phyloP scores from a whole-genome alignment of 2,329 filamentous ascomycete genomes.

The Xylaria sp. region DNA sequence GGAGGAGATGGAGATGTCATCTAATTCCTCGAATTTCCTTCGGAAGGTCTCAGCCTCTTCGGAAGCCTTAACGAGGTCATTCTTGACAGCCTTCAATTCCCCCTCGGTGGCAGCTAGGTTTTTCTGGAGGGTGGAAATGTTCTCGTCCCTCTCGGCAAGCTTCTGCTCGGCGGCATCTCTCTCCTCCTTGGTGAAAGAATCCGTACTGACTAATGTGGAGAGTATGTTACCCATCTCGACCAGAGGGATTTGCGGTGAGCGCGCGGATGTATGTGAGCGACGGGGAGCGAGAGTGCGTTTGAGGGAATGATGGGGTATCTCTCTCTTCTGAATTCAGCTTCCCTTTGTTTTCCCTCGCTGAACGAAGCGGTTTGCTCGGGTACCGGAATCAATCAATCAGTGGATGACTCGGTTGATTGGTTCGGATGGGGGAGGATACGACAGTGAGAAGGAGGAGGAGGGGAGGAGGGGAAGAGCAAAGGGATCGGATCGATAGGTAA shows the following conservation, averaged over 20 bases:
- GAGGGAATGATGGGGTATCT: not conserved
- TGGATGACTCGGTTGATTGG: slow-evolving; percentile 12
- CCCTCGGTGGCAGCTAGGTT: slow-evolving; percentile 37
- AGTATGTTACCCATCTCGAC: slow-evolving; percentile 43
- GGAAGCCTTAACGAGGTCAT: slow-evolving; percentile 43
- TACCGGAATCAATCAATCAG: slow-evolving; percentile 25
- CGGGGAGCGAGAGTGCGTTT: not conserved
- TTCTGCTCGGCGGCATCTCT: slow-evolving; percentile 25
- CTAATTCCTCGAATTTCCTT: slow-evolving; percentile 43
- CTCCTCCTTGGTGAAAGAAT: slow-evolving; percentile 36
- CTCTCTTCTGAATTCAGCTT: slow-evolving; percentile 8
- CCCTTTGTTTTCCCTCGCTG: not conserved
- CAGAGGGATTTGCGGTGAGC: not conserved
- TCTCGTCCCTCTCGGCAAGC: slow-evolving; percentile 22
- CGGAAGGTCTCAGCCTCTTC: slow-evolving; percentile 44
- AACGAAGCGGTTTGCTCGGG: slow-evolving; percentile 15
- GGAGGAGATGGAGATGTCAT: slow-evolving; percentile 34
- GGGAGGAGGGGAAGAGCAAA: slow-evolving; percentile 12
- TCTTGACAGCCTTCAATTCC: slow-evolving; percentile 39
- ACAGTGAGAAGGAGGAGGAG: slow-evolving; percentile 22
- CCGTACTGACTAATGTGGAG: slow-evolving; percentile 40
- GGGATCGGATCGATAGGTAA: slow-evolving; percentile 16
- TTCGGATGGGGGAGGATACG: not conserved
- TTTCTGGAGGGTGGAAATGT: slow-evolving; percentile 43
- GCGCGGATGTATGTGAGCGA: not conserved